Conservation (phyloP, 129 eudicot species). For the Helianthus tuberosus region DNA sequence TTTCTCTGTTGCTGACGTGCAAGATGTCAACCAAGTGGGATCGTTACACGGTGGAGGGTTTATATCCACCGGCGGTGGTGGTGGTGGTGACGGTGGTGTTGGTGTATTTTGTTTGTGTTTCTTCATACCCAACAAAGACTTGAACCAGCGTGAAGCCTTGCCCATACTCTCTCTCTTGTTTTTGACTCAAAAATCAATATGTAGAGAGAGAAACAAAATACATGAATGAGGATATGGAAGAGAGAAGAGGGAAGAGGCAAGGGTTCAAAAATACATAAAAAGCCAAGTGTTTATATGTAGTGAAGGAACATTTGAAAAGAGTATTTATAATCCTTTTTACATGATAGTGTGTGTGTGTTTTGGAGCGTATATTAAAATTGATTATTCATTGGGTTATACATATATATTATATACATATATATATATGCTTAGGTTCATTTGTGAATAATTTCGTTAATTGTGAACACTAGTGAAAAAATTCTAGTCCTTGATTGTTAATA, state of each 20-base stretch:
- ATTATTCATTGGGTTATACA: too few species aligned
- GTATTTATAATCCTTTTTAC: slow-evolving; percentile 13
- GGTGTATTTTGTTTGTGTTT: slow-evolving; percentile 59
- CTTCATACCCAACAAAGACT: slow-evolving; percentile 67
- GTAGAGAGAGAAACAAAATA: slow-evolving; percentile 11
- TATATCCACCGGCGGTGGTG: neutral
- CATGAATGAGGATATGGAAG: neutral
- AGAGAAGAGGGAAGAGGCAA: slow-evolving; percentile 4
- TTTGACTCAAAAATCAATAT: neutral
- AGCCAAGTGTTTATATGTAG: slow-evolving; percentile 30
- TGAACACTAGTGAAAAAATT: too few species aligned
- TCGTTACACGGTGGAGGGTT: slow-evolving; percentile 29
- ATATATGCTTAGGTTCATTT: too few species aligned
- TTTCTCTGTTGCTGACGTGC: slow-evolving; percentile 49
- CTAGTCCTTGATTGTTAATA: too few species aligned
- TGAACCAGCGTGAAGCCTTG: slow-evolving; percentile 84
- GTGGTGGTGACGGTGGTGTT: slow-evolving; percentile 23
- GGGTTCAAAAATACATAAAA: slow-evolving; percentile 20
- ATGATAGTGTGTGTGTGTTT: neutral
- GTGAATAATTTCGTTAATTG: too few species aligned
- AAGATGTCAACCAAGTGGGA: slow-evolving; percentile 56
- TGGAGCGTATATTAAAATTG: neutral
- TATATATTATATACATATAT: too few species aligned
- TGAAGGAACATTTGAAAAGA: slow-evolving; percentile 7
- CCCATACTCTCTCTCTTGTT: slow-evolving; percentile 54